Base-by-base conservation (phyloP, 768 basidiomycete species). In the Boletellus ananiceps region DNA sequence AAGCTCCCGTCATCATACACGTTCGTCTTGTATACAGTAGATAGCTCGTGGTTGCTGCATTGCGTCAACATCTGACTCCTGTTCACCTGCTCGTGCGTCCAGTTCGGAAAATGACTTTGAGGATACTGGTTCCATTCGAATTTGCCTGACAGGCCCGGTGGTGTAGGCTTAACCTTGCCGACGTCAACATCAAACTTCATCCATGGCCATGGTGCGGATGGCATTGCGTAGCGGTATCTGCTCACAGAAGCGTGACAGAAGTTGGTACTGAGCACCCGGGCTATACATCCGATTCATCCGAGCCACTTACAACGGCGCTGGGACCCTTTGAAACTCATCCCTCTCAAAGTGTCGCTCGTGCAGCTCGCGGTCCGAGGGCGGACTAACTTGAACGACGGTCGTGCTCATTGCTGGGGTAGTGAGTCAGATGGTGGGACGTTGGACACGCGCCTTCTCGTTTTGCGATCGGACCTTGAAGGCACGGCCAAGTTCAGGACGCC, bases 101-200 rank as follows among this genome's bases (percentile, higher is more conserved):
- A 82, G 54, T 81, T 83, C 8, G 70, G 69, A 56, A 77, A 82
- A 1, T 74, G 59, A 3, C 68, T 69, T 53, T 78, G 75, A 0
- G 81, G 79, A 54, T 81, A 82, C 44, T 55, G 53, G 5, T 48
- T n/a, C 73, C 74, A 75, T 25, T 36, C 27, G 9, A 32, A 16
- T 14, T 33, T 14, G 5, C 29, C 37, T 5, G 18, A 12, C 4
- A 29, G 21, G 13, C 27, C 43, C 3, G 16, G 25, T 34, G 39
- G 31, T 19, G 29, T 5, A 1, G 32, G 23, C 11, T n/a, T 33
- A 14, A 44, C 44, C 13, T 49, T 39, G 35, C 46, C 18, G 8
- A 23, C 21, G 50, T 60, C 64, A 13, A 31, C 38, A 44, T 60
- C 57, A 29, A 71, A 54, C 43, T 66, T 55, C 52, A 71, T 61